A percentile compares a stretch with the other conserved stretches of the same genome.
Conservation (phyloP, 169 alveolate species). For the Plasmodium gonderi region DNA sequence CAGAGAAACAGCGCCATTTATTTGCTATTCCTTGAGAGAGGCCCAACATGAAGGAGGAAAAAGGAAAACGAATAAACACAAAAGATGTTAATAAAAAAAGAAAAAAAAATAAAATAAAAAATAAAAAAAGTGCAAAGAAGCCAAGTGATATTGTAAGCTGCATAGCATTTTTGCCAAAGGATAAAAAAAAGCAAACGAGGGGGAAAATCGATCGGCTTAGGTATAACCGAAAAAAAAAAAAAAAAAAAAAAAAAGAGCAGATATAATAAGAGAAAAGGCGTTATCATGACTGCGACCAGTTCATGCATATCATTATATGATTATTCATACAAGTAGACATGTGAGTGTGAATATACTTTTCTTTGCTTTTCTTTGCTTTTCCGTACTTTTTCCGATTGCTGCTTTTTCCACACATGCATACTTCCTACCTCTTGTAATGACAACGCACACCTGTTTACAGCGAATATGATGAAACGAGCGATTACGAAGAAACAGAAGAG, state of each 20-base stretch:
- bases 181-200: background rate
- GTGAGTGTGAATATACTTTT: no score
- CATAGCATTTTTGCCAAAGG: conserved; percentile 20
- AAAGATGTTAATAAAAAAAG: background rate
- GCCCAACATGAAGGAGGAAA: background rate
- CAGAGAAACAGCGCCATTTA: no score
- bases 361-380: background rate
- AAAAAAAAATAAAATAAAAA: conserved; percentile 2
- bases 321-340: no score
- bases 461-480: background rate
- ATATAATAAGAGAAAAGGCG: no score
- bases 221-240: background rate
- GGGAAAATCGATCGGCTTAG: background rate
- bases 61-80: background rate
- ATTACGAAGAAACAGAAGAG: background rate
- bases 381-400: no score
- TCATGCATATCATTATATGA: no score
- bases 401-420: background rate
- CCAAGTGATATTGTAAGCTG: conserved; percentile 34
- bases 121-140: conserved; percentile 2
- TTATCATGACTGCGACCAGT: no score
- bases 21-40: background rate
- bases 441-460: background rate
- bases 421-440: background rate
- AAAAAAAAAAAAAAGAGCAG: no score